Evolutionary conservation across 1,284 basidiomycete genomes (phyloP), one percentile per base, ranked within the genome.

Genomic region (Fomes fomentarius): DNA sequence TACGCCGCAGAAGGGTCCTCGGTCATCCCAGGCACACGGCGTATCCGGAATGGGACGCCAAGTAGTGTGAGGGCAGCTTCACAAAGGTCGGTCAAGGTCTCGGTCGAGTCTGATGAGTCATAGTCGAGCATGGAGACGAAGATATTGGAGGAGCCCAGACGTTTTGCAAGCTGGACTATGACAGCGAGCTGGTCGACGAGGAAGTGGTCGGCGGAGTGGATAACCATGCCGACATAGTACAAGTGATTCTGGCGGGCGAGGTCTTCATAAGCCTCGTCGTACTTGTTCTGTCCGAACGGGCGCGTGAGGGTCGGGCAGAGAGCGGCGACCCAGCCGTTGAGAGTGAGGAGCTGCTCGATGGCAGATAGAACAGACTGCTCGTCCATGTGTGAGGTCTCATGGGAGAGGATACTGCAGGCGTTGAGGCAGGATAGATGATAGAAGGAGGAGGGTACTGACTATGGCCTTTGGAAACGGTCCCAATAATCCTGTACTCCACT

Each of bases 301-400:
- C 95, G 85, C 3, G 84, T 84, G 40, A 98, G 82, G 3, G 91
- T 94, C 8, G 94, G 93, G 71, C 94, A 98, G 33, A 93, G 85
- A 9, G 93, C 93, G n/a, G 94, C 93, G n/a, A 96, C 95, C 95
- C 95, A 98, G n/a, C 95, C 95, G 67, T 97, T 96, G 54, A 97
- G 83, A 19, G 91, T 89, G 21, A 97, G 79, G 1, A 98, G 79
- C 62, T 94, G 92, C 70, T 97, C 95, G 47, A 98, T 91, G 6
- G 94, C 87, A 42, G 80, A 84, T 49, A 93, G 78, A 43, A 97
- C 90, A 53, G 89, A 87, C 69, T 97, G 94, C 17, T 90, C 85
- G 70, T 97, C 95, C 71, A 89, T 85, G 59, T 93, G 89, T 0
- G 89, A 80, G 0, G 94, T 96, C 55, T 94, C 93, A 63, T 81